These are phyloP conservation scores for Nannochloropsis salina DNA, from an alignment of 108 stramenopile species.

Conservation along the genomic window DNA sequence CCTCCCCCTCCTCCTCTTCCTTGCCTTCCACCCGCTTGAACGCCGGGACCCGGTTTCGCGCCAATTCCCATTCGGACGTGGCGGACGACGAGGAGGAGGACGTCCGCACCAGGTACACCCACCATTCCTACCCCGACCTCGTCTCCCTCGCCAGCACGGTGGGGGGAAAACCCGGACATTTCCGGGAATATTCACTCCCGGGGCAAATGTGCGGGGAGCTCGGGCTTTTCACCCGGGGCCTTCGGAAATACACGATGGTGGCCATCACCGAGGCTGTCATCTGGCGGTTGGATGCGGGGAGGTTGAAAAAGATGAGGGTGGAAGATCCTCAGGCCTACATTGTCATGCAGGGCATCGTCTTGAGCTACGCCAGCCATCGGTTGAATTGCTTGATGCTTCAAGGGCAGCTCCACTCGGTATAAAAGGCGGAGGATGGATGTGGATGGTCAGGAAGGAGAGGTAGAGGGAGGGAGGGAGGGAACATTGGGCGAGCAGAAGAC, in stretches of 20 bases:
- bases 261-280: background rate
- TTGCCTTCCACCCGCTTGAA: background rate
- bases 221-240: background rate
- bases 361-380: slow-evolving; percentile 19
- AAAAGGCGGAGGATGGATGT: background rate
- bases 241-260: background rate
- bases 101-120: background rate
- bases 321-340: background rate
- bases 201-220: slow-evolving; percentile 7
- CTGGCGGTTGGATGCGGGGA: background rate
- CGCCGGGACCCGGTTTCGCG: background rate
- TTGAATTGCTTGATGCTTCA: slow-evolving; percentile 1
- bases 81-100: background rate
- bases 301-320: background rate
- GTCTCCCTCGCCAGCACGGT: background rate
- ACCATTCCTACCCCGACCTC: background rate
- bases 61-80: background rate
- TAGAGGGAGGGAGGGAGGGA: background rate
- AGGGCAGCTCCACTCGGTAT: background rate
- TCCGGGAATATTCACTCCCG: background rate
- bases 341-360: background rate
- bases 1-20: background rate
- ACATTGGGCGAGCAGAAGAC: background rate
- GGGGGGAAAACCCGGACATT: background rate
- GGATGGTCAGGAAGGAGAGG: background rate